Evolutionary conservation across 176 grass and related monocot genomes (phyloP).

Genomic region (Triticum dicoccoides): DNA sequence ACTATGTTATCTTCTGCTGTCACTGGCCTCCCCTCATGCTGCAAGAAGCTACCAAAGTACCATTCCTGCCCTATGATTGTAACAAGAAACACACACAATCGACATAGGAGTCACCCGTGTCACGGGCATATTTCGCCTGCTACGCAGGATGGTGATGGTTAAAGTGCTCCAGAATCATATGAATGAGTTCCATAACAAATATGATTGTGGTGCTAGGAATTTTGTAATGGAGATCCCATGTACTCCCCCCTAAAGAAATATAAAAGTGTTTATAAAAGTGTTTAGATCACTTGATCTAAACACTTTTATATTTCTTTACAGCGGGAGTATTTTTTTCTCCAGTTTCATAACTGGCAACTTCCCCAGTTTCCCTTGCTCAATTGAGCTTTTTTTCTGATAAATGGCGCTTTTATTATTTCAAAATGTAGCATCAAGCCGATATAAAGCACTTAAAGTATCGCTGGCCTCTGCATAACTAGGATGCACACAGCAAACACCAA

Average conservation of each 20-base stretch:
- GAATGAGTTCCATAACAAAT: background rate
- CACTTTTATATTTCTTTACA: no score
- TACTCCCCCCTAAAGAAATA: no score
- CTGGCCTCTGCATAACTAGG: no score
- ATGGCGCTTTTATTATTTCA: no score
- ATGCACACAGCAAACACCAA: no score
- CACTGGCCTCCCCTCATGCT: background rate
- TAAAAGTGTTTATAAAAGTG: no score
- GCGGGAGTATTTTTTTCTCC: background rate
- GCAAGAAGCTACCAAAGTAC: constrained; percentile 32
- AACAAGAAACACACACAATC: background rate
- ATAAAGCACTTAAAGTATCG: no score
- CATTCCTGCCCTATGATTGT: constrained; percentile 21
- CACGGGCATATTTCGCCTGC: constrained; percentile 20
- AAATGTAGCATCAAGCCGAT: no score
- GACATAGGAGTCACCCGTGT: background rate
- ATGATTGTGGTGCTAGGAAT: background rate
- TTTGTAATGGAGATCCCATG: background rate
- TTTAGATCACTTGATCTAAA: no score
- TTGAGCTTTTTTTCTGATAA: no score
- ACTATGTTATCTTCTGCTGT: constrained; percentile 31
- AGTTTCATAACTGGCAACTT: background rate
- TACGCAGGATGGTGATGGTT: background rate
- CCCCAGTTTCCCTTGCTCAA: no score
- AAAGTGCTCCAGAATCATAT: background rate